Conservation (phyloP, 1,139 yeast genomes). For the Nematodospora anomalae region DNA sequence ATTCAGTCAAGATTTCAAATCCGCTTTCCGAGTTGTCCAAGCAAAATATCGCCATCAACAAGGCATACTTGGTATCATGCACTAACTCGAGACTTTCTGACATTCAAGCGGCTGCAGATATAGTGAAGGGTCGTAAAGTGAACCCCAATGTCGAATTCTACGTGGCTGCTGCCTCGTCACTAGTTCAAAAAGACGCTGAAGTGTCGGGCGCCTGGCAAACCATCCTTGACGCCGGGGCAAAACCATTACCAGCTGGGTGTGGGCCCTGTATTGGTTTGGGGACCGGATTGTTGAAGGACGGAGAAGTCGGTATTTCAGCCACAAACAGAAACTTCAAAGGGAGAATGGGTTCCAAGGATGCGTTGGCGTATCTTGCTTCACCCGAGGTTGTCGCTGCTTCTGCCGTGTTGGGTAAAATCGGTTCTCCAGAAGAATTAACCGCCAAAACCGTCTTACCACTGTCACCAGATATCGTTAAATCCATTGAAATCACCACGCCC, state of each 20-base stretch:
- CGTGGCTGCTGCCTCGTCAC: conserved; percentile 95
- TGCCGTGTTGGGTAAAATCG: conserved; percentile 90
- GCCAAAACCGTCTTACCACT: conserved; percentile 55
- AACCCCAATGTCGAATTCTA: conserved; percentile 91
- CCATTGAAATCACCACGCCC: conserved; percentile 38
- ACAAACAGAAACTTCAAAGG: conserved; percentile 98
- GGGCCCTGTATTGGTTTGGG: conserved; percentile 99
- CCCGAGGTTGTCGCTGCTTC: conserved; percentile 99
- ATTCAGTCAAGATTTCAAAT: conserved; percentile 88
- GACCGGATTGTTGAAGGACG: conserved; percentile 86
- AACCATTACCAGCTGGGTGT: conserved; percentile 95
- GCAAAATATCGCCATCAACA: conserved; percentile 75
- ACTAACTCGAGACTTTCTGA: conserved; percentile 93
- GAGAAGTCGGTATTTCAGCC: conserved; percentile 97
- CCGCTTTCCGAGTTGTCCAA: conserved; percentile 73
- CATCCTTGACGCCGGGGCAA: conserved; percentile 89
- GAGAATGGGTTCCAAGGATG: conserved; percentile 97
- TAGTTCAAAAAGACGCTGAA: conserved; percentile 91
- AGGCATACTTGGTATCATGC: conserved; percentile 97
- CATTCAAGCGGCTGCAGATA: conserved; percentile 90
- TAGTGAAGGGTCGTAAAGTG: conserved; percentile 75
- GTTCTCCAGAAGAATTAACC: conserved; percentile 81
- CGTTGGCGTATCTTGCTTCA: conserved; percentile 91
- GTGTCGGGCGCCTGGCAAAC: conserved; percentile 88
- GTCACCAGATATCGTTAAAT: conserved; percentile 48